Evolutionary conservation across 371 early-diverging fungal genomes (phyloP).

Genomic region (Apophysomyces elegans): DNA sequence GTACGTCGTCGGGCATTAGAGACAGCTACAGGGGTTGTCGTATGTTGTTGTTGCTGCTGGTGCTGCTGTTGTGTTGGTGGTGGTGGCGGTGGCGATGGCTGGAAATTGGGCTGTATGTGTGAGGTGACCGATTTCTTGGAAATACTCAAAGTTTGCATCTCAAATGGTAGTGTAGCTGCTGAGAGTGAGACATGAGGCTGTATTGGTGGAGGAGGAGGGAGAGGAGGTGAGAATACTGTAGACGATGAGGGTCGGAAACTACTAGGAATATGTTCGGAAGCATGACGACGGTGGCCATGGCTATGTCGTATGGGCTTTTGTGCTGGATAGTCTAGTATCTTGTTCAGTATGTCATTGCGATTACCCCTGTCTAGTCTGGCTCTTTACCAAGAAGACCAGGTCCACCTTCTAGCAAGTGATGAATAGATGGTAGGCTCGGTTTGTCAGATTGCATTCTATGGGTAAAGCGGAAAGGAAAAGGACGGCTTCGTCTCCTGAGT

Average conservation of each 20-base stretch:
- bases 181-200: constrained; percentile 6
- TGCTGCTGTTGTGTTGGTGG: constrained; percentile 9
- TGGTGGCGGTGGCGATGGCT: not conserved
- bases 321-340: constrained; percentile 8
- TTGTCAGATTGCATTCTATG: constrained; percentile 23
- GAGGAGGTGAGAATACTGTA: not conserved
- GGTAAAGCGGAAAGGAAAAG: not conserved
- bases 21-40: constrained; percentile 19
- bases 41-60: not conserved
- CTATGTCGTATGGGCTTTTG: not conserved
- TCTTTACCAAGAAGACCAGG: constrained; percentile 4
- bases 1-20: constrained; percentile 31
- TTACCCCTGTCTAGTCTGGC: no score
- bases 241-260: not conserved
- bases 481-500: no score
- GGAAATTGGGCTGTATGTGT: not conserved
- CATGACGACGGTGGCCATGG: constrained; percentile 35
- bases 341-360: no score
- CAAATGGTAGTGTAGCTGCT: not conserved
- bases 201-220: not conserved
- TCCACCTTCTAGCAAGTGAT: constrained; percentile 26
- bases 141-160: constrained; percentile 4
- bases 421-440: constrained; percentile 31
- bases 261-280: constrained; percentile 7
- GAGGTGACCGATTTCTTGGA: not conserved